Conservation (phyloP, 805 yeast species). For the Hanseniaspora nectarophila region DNA sequence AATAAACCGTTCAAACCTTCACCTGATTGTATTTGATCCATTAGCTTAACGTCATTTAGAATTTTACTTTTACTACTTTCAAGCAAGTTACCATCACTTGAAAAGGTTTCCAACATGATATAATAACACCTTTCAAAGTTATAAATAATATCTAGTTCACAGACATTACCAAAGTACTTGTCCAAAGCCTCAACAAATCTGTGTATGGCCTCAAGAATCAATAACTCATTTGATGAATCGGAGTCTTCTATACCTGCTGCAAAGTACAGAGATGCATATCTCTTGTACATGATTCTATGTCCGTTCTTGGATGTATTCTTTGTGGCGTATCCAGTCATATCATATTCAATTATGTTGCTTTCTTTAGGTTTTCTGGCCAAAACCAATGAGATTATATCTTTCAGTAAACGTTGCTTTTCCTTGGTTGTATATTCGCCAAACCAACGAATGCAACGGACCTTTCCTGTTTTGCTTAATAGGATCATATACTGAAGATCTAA, state of each 20-base stretch:
- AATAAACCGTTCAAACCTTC: constrained; percentile 45
- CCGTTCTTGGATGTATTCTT: constrained; percentile 3
- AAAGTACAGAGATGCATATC: constrained; percentile 89
- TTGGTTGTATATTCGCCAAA: constrained; percentile 70
- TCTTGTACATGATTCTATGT: constrained; percentile 69
- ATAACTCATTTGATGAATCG: constrained; percentile 59
- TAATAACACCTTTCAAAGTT: constrained; percentile 90
- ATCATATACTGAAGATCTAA: constrained; percentile 56
- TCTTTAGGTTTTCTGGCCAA: constrained; percentile 79
- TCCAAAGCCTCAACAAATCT: constrained; percentile 96
- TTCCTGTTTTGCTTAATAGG: constrained; percentile 86
- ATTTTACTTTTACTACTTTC: constrained; percentile 77
- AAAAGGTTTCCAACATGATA: constrained; percentile 74
- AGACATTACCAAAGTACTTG: constrained; percentile 85
- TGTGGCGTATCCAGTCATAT: constrained; percentile 20
- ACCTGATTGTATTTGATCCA: constrained; percentile 74
- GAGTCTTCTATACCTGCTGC: constrained; percentile 61
- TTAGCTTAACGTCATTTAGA: constrained; percentile 61
- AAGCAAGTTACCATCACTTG: constrained; percentile 71
- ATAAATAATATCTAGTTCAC: constrained; percentile 92
- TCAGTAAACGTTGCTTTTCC: constrained; percentile 70
- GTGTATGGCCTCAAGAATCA: constrained; percentile 77
- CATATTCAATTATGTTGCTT: constrained; percentile 88
- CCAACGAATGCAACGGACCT: constrained; percentile 89
- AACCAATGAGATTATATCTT: constrained; percentile 77